phyloP scores from a whole-genome alignment of 108 stramenopile genomes.

The Cyclotella kingstonii region DNA sequence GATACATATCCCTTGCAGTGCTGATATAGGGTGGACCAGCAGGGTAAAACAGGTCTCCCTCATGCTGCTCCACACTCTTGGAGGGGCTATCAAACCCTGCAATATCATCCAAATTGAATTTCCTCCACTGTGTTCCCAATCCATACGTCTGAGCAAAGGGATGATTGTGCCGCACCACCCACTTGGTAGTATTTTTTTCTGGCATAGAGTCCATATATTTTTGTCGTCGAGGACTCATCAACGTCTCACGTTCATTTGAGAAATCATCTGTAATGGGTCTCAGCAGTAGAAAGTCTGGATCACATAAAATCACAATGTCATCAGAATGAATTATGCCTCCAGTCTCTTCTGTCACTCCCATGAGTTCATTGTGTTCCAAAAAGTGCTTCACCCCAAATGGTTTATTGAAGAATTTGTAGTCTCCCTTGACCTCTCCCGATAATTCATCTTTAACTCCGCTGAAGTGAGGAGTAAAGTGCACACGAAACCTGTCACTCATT shows the following conservation, averaged over 20 bases:
- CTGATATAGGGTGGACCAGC: conserved; percentile 93
- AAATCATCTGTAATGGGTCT: conserved; percentile 78
- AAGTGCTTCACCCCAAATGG: conserved; percentile 76
- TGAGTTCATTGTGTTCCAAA: conserved; percentile 53
- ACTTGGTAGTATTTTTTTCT: too few species aligned
- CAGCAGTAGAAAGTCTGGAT: conserved; percentile 94
- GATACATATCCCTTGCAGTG: conserved; percentile 73
- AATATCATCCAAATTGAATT: conserved; percentile 64
- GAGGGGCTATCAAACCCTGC: conserved; percentile 66
- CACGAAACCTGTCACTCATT: conserved; percentile 55
- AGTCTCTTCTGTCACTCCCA: conserved; percentile 28
- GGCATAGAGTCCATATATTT: conserved; percentile 3
- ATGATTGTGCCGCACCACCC: conserved; percentile 73
- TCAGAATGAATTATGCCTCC: conserved; percentile 44
- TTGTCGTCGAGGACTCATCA: conserved; percentile 28
- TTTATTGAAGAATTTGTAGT: conserved; percentile 91
- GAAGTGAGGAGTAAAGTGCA: conserved; percentile 84
- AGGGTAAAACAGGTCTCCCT: conserved; percentile 57
- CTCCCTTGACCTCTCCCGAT: conserved; percentile 43
- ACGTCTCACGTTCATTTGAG: conserved; percentile 40
- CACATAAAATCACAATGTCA: conserved; percentile 85
- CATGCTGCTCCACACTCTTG: conserved; percentile 22
- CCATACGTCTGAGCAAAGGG: conserved; percentile 92
- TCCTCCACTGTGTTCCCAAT: conserved; percentile 72
- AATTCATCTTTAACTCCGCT: conserved; percentile 48